Base-by-base conservation (phyloP, 768 basidiomycete genomes). In the Xerocomus potaroensis region DNA sequence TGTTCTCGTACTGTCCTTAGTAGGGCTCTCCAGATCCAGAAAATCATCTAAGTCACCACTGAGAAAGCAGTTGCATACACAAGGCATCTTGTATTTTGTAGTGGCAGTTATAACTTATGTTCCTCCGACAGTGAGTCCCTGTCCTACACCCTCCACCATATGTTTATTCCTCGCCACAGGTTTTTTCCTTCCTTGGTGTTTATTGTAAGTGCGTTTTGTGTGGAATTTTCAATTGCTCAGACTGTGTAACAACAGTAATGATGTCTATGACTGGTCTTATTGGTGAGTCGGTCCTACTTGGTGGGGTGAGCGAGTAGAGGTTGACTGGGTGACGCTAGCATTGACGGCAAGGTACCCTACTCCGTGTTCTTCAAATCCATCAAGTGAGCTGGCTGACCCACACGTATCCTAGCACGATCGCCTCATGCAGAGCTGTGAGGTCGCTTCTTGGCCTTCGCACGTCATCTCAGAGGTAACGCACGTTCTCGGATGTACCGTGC, bases 31-130 rank as follows among this genome's bases (percentile, higher is more conserved):
- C 3, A 43, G 39, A 31, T 62, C 50, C 5, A 43, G 39, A 27
- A 30, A 46, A 12, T 8, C 12, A 6, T 56, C 57, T 6, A 54
- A 45, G 29, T 62, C 55, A 1, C 41, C 52, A 14, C 33, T 66
- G 19, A 36, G 1, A n/a, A 55, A 50, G 12, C 54, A 40, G 8
- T 37, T 64, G 19, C 45, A 36, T 29, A 23, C 41, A 3, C 65
- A 64, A 34, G 57, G 57, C 29, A 6, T 64, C 8, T 9, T 41
- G 12, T 57, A 64, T 27, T 64, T 63, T 23, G 43, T 35, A 1
- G 41, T 64, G 12, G 43, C 41, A 0, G 48, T 53, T 8, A 3
- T 64, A 3, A 34, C 49, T 5, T 62, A 55, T 21, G 40, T 66
- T 15, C 36, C 48, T 5, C 48, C 56, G 24, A 41, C 41, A 43